Base-by-base conservation (phyloP, 805 yeast genomes). In the Candida maesae region DNA sequence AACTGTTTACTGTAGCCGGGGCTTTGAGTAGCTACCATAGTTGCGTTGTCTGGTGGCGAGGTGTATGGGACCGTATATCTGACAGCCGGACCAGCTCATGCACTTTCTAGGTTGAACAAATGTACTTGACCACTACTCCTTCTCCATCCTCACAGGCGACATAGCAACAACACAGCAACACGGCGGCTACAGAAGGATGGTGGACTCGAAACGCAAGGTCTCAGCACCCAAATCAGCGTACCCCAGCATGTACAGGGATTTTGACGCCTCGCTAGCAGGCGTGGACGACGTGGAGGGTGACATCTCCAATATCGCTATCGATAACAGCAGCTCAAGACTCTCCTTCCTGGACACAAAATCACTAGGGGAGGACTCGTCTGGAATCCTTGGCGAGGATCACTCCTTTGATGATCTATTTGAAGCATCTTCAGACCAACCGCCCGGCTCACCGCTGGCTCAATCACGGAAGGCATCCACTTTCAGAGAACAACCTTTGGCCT, bases 281-380 rank as follows among this genome's bases (percentile, higher is more conserved):
- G 24, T 46, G 16, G 59, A 54, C 33, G 53, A 49, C 34, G 31
- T 45, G n/a, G 59, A 54, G 26, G 56, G 57, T 6, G 55, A 55
- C 38, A 47, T 55, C 31, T 53, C 59, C 27, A 37, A 50, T 15
- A 34, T 36, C 36, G 34, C 45, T 12, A 36, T 41, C 26, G 50
- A 39, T 29, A 24, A 30, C 15, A 26, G 29, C 18, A 12, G 27
- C 31, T 21, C 35, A 14, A 28, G 18, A 17, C 18, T 35, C 13
- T 28, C 31, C 19, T 14, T 28, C 31, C 17, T 28, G 18, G 17
- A 14, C 18, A 28, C 31, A 5, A 28, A 28, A 28, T 28, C 31
- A 14, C 19, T 28, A 6, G 18, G 19, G 7, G 31, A 28, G 14
- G 29, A 40, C 29, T 25, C n/a, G 13, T 23, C 16, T 16, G 10